Evolutionary conservation across 108 stramenopile species (phyloP).

Genomic region (Poteriospumella lacustris): DNA sequence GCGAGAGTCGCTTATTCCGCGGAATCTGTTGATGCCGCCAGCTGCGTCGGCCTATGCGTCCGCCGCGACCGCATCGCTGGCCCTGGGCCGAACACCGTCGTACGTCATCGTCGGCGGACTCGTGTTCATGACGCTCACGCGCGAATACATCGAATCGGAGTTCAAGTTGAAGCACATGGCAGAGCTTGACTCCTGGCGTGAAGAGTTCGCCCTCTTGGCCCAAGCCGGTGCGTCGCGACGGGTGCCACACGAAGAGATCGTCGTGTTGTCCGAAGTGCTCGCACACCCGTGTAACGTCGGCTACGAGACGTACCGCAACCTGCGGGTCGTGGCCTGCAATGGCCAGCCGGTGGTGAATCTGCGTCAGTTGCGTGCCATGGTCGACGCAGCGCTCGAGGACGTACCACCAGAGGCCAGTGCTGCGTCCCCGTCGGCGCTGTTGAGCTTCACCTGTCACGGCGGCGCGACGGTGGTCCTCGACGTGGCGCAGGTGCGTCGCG

Average conservation of each 20-base stretch:
- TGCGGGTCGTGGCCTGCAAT: conserved; percentile 2
- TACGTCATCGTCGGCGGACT: not conserved
- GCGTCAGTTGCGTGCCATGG: not conserved
- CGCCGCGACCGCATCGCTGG: not conserved
- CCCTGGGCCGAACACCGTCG: not conserved
- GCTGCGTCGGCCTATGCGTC: no score
- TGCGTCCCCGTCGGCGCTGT: no score
- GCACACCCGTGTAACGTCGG: conserved; percentile 11
- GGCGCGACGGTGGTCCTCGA: no score
- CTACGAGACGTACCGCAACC: not conserved
- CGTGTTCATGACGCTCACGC: not conserved
- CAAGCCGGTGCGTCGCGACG: not conserved
- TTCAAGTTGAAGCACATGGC: not conserved
- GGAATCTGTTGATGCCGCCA: no score
- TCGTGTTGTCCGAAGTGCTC: conserved; percentile 26
- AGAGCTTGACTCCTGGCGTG: not conserved
- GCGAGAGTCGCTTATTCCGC: no score
- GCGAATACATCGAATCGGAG: not conserved
- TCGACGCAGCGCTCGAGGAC: no score
- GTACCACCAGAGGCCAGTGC: no score
- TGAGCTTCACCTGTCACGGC: no score
- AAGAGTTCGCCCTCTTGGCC: not conserved
- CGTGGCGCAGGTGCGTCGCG: no score
- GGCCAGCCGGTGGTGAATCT: not conserved
- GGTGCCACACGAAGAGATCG: conserved; percentile 12